Evolutionary conservation across 805 yeast genomes (phyloP).

Genomic region (Lipomyces yamanashiensis): DNA sequence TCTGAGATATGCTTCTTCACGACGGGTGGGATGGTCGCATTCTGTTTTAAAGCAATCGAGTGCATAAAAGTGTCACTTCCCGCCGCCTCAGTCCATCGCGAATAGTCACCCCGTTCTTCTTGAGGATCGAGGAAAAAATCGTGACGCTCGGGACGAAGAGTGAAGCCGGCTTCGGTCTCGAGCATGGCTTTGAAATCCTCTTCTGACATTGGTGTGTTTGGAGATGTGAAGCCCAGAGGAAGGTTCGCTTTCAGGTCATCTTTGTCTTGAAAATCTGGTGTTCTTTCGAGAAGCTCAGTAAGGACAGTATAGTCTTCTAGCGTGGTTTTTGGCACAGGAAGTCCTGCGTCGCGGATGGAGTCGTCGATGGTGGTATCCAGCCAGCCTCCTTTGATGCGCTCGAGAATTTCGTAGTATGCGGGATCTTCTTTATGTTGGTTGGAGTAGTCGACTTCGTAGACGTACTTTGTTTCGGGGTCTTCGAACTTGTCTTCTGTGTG

Average conservation of each 20-base stretch:
- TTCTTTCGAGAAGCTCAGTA: conserved; percentile 3
- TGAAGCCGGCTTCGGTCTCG: background rate
- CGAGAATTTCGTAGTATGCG: background rate
- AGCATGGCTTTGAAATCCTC: conserved; percentile 2
- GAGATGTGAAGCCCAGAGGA: conserved; percentile 14
- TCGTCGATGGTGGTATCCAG: background rate
- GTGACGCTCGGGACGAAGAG: background rate
- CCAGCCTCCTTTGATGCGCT: background rate
- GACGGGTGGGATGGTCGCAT: conserved; percentile 22
- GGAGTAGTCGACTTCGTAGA: too few species aligned
- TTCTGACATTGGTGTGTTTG: background rate
- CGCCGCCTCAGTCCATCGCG: conserved; percentile 20
- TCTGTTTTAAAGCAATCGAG: conserved; percentile 11
- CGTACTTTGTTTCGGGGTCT: too few species aligned
- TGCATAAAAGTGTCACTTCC: background rate
- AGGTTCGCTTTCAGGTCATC: conserved; percentile 1
- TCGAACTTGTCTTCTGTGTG: too few species aligned
- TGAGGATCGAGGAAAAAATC: conserved; percentile 13
- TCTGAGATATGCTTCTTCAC: conserved; percentile 16
- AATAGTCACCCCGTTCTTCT: conserved; percentile 25
- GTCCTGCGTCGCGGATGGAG: background rate
- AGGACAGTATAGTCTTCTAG: conserved; percentile 2
- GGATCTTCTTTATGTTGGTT: too few species aligned
- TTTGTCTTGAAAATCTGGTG: conserved; percentile 2
- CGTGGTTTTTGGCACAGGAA: background rate